Percentiles rank a stretch among this genome's conserved stretches.
phyloP scores from a whole-genome alignment of 106 monocot species.

The Xerophyta viscosa region DNA sequence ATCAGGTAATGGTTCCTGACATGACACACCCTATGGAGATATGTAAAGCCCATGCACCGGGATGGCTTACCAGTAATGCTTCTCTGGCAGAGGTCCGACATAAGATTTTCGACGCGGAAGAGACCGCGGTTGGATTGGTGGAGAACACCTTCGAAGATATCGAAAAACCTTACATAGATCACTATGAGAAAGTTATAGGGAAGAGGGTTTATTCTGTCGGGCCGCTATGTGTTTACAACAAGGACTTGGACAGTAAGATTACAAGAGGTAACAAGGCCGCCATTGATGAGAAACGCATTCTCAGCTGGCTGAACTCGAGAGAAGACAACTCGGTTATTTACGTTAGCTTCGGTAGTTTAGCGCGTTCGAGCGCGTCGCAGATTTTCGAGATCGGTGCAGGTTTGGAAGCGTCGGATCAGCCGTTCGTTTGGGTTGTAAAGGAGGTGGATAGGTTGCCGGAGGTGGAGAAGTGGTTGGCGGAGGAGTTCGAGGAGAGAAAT shows the following conservation, averaged over 20 bases:
- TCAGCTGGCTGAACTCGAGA: slow-evolving; percentile 44
- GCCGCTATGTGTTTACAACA: slow-evolving; percentile 30
- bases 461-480: slow-evolving; percentile 22
- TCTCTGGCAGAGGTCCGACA: slow-evolving; percentile 1
- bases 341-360: too few species aligned
- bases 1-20: too few species aligned
- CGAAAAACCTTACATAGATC: slow-evolving; percentile 26
- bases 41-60: slow-evolving; percentile 13
- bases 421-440: slow-evolving; percentile 61
- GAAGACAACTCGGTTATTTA: too few species aligned
- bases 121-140: slow-evolving; percentile 34
- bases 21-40: slow-evolving; percentile 31
- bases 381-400: slow-evolving; percentile 45
- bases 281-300: slow-evolving; percentile 7
- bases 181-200: slow-evolving; percentile 21
- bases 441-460: slow-evolving; percentile 7
- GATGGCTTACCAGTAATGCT: background rate
- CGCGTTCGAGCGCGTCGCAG: slow-evolving; percentile 24
- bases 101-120: slow-evolving; percentile 7
- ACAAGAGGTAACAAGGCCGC: slow-evolving; percentile 32
- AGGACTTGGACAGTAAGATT: slow-evolving; percentile 7
- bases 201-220: slow-evolving; percentile 53
- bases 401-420: slow-evolving; percentile 27
- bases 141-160: slow-evolving; percentile 49
- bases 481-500: slow-evolving; percentile 35